Conservation (phyloP, 2,329 filamentous ascomycete genomes). For the Stagonosporopsis tanaceti region DNA sequence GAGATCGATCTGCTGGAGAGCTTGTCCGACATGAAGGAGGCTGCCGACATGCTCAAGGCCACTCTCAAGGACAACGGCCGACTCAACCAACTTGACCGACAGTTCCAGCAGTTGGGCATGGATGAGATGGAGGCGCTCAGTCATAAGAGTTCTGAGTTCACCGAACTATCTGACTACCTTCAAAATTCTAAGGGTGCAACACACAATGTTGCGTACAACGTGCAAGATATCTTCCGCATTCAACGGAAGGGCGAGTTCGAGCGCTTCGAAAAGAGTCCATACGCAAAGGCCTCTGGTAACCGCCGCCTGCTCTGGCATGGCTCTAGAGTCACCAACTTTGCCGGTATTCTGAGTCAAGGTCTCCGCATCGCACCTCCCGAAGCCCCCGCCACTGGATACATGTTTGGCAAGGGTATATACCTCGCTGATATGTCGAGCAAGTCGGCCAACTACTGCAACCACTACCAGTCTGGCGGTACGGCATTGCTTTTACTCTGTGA, state of each 20-base stretch:
- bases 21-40: slow-evolving; percentile 84
- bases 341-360: slow-evolving; percentile 86
- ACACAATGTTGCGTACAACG: slow-evolving; percentile 66
- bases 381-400: slow-evolving; percentile 80
- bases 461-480: slow-evolving; percentile 68
- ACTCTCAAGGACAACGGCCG: slow-evolving; percentile 57
- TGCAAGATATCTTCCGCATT: slow-evolving; percentile 84
- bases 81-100: slow-evolving; percentile 73
- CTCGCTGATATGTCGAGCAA: slow-evolving; percentile 83
- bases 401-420: slow-evolving; percentile 92
- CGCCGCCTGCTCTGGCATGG: slow-evolving; percentile 88
- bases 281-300: slow-evolving; percentile 65
- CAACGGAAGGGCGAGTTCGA: slow-evolving; percentile 75
- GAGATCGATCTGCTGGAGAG: slow-evolving; percentile 84
- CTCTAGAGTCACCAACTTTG: slow-evolving; percentile 82
- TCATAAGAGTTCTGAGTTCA: slow-evolving; percentile 67
- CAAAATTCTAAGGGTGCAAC: slow-evolving; percentile 70
- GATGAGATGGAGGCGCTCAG: slow-evolving; percentile 78
- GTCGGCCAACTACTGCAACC: slow-evolving; percentile 78
- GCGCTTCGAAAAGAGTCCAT: slow-evolving; percentile 69
- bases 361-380: slow-evolving; percentile 89
- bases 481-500: slow-evolving; percentile 84
- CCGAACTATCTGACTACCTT: slow-evolving; percentile 72
- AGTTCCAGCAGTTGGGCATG: slow-evolving; percentile 75
- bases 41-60: slow-evolving; percentile 78